phyloP scores from a whole-genome alignment of 2,329 filamentous ascomycete species.

The Penicillium sp. region DNA sequence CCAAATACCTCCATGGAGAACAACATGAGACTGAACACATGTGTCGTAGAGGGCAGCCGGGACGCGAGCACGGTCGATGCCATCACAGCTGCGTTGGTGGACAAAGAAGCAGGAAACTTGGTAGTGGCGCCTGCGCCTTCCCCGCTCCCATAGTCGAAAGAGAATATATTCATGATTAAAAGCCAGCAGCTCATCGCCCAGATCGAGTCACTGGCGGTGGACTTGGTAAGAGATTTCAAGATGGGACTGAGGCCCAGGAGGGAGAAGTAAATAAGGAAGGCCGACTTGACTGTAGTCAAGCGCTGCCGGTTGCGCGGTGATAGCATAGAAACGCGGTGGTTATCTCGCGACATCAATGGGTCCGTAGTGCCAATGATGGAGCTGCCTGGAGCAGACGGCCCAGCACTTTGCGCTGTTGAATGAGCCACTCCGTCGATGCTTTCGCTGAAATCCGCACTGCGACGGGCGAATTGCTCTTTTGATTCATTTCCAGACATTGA shows the following conservation, averaged over 20 bases:
- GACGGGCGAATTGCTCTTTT: constrained; percentile 27
- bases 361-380: constrained; percentile 22
- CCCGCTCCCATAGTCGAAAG: constrained; percentile 86
- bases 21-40: constrained; percentile 91
- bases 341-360: constrained; percentile 20
- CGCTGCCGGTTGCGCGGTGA: constrained; percentile 60
- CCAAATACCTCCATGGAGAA: constrained; percentile 98
- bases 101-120: constrained; percentile 63
- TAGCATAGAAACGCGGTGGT: constrained; percentile 33
- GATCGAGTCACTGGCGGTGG: constrained; percentile 89
- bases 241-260: constrained; percentile 91
- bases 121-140: constrained; percentile 42
- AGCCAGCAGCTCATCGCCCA: constrained; percentile 96
- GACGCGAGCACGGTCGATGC: constrained; percentile 91
- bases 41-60: constrained; percentile 80
- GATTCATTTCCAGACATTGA: constrained; percentile 38
- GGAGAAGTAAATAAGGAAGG: constrained; percentile 87
- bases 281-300: constrained; percentile 84
- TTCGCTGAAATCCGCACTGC: constrained; percentile 37
- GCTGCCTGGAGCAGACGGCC: constrained; percentile 18
- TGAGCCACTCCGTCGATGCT: constrained; percentile 48
- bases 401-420: constrained; percentile 19
- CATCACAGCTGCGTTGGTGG: constrained; percentile 95
- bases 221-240: constrained; percentile 90
- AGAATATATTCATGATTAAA: constrained; percentile 92